phyloP scores from a whole-genome alignment of 169 alveolate genomes.

The Plasmodium inui region DNA sequence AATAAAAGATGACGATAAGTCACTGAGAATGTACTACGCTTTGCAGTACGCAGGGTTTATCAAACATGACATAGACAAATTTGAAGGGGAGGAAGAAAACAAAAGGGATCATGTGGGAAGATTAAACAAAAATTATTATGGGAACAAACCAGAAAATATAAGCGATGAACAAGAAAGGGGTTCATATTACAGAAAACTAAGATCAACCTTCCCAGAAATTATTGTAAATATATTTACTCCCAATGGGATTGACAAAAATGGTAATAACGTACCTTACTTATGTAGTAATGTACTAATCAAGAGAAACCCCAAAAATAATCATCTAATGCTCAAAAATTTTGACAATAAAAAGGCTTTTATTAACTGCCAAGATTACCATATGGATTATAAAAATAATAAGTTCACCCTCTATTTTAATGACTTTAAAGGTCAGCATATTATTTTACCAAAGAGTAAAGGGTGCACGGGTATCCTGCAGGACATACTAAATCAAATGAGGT shows the following conservation, averaged over 20 bases:
- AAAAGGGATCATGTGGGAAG: neutral
- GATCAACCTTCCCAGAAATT: constrained; percentile 1
- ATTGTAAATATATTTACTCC: constrained; percentile 73
- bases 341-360: constrained; percentile 1
- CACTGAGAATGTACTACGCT: constrained; percentile 80
- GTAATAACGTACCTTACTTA: constrained; percentile 45
- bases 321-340: constrained; percentile 31
- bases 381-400: constrained; percentile 52
- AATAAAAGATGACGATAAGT: constrained; percentile 57
- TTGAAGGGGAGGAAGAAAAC: constrained; percentile 52
- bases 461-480: constrained; percentile 7
- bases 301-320: neutral
- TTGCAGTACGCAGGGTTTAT: constrained; percentile 84
- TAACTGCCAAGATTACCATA: constrained; percentile 46
- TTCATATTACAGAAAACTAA: constrained; percentile 6
- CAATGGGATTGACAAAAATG: constrained; percentile 52
- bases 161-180: neutral
- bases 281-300: constrained; percentile 35
- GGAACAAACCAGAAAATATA: neutral
- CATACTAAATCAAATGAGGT: constrained; percentile 31
- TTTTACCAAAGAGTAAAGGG: constrained; percentile 57
- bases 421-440: constrained; percentile 61
- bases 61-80: constrained; percentile 52
- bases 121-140: constrained; percentile 12
- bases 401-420: constrained; percentile 36